Conservation (phyloP, 495 filamentous ascomycete species). For the Penicillium pancosmium region DNA sequence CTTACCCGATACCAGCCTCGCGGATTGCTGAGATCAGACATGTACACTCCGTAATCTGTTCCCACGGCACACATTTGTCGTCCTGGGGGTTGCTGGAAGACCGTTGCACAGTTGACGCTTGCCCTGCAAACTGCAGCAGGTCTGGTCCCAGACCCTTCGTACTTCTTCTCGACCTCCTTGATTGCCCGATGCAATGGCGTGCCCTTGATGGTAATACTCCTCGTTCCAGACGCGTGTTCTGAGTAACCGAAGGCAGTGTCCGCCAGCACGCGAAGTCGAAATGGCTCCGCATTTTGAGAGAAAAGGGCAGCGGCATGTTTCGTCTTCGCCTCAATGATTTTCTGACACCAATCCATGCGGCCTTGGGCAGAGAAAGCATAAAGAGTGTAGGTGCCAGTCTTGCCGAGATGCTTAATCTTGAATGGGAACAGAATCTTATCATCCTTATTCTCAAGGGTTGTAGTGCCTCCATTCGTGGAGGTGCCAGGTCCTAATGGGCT, state of each 20-base stretch:
- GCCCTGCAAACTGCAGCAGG: slow-evolving; percentile 80
- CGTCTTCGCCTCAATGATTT: slow-evolving; percentile 93
- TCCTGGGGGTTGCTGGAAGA: slow-evolving; percentile 74
- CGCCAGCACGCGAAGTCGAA: slow-evolving; percentile 87
- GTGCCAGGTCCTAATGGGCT: slow-evolving; percentile 59
- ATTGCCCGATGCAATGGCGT: slow-evolving; percentile 93
- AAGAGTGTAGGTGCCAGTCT: slow-evolving; percentile 78
- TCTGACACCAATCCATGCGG: slow-evolving; percentile 86
- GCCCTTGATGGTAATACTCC: slow-evolving; percentile 70
- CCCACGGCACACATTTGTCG: slow-evolving; percentile 92
- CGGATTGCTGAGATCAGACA: slow-evolving; percentile 81
- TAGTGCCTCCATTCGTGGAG: slow-evolving; percentile 51
- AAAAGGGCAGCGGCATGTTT: slow-evolving; percentile 85
- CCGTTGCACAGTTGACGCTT: slow-evolving; percentile 87
- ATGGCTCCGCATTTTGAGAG: slow-evolving; percentile 94
- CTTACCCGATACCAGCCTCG: slow-evolving; percentile 84
- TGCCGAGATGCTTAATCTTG: slow-evolving; percentile 94
- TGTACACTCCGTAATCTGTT: slow-evolving; percentile 91
- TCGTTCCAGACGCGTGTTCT: slow-evolving; percentile 53
- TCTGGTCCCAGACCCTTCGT: slow-evolving; percentile 61
- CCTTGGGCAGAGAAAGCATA: slow-evolving; percentile 75
- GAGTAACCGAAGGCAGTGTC: slow-evolving; percentile 90
- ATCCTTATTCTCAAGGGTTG: slow-evolving; percentile 61
- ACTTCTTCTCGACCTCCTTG: slow-evolving; percentile 78
- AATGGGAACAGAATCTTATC: slow-evolving; percentile 92